These are phyloP conservation scores for Rhipidocladum racemiflorum DNA, from an alignment of 176 grass and related monocot genomes.

Conservation along the genomic window DNA sequence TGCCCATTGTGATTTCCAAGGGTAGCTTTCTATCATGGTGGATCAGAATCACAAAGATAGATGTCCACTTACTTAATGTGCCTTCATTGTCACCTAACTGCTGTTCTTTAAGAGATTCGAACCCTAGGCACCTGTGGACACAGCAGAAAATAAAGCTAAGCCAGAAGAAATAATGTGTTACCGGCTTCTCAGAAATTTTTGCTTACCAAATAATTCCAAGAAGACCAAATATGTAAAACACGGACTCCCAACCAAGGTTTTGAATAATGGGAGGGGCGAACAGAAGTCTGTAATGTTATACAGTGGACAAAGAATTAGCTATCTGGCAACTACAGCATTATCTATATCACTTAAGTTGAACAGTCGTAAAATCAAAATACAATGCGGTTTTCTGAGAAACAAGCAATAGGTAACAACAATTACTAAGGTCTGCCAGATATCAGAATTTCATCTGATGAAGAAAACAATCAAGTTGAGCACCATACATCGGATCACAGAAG, in stretches of 20 bases:
- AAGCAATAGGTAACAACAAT: slow-evolving; percentile 11
- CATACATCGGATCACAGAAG: neutral
- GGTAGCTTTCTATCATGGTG: neutral
- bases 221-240: slow-evolving; percentile 93
- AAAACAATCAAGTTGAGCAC: neutral
- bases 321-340: neutral
- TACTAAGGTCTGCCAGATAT: neutral
- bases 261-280: slow-evolving; percentile 89
- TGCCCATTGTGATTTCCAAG: neutral
- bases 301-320: slow-evolving; percentile 14
- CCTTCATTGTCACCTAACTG: slow-evolving; percentile 36
- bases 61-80: slow-evolving; percentile 55
- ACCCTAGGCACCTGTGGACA: slow-evolving; percentile 68
- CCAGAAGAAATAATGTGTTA: slow-evolving; percentile 27
- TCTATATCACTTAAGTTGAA: slow-evolving; percentile 10
- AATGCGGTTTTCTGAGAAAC: neutral
- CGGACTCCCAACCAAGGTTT: slow-evolving; percentile 90
- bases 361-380: neutral
- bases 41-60: slow-evolving; percentile 20
- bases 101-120: slow-evolving; percentile 79
- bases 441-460: neutral
- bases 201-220: slow-evolving; percentile 92
- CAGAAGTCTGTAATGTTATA: slow-evolving; percentile 68
- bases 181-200: slow-evolving; percentile 20
- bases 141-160: slow-evolving; percentile 26